These are phyloP conservation scores for Cordyceps cateniannulata DNA, from an alignment of 2,329 filamentous ascomycete genomes.

Conservation along the genomic window DNA sequence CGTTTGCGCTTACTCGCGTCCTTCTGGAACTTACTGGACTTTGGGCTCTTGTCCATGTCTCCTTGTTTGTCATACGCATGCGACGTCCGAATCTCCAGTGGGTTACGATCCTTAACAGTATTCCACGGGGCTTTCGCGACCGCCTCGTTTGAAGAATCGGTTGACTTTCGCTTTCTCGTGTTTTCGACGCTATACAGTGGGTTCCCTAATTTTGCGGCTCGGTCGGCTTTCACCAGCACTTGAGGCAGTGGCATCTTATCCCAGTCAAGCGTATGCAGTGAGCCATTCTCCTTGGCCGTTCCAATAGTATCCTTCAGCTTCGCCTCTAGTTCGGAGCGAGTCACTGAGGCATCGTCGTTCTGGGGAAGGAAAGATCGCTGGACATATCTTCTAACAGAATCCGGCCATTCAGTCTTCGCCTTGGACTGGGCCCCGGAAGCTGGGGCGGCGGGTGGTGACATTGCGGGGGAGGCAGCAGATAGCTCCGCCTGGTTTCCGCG, in stretches of 20 bases:
- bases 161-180: slow-evolving; percentile 78
- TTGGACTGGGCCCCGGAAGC: slow-evolving; percentile 31
- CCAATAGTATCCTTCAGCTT: slow-evolving; percentile 85
- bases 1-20: slow-evolving; percentile 87
- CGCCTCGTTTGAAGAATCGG: slow-evolving; percentile 51
- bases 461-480: slow-evolving; percentile 19
- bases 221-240: slow-evolving; percentile 69
- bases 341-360: slow-evolving; percentile 58
- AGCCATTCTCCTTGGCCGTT: slow-evolving; percentile 66
- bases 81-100: slow-evolving; percentile 71
- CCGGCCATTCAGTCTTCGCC: slow-evolving; percentile 71
- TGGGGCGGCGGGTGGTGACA: slow-evolving; percentile 19
- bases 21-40: slow-evolving; percentile 82
- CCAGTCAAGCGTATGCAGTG: slow-evolving; percentile 75
- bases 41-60: slow-evolving; percentile 41
- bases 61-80: slow-evolving; percentile 42
- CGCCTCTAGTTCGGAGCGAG: slow-evolving; percentile 66
- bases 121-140: slow-evolving; percentile 64
- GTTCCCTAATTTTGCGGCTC: slow-evolving; percentile 41
- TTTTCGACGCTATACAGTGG: slow-evolving; percentile 28
- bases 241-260: slow-evolving; percentile 77
- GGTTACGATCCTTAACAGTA: slow-evolving; percentile 52
- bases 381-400: slow-evolving; percentile 80
- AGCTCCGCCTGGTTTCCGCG: slow-evolving; percentile 20
- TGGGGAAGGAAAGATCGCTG: slow-evolving; percentile 77